Base-by-base conservation (phyloP, 352 stramenopile species). In the Phytophthora tubulina region DNA sequence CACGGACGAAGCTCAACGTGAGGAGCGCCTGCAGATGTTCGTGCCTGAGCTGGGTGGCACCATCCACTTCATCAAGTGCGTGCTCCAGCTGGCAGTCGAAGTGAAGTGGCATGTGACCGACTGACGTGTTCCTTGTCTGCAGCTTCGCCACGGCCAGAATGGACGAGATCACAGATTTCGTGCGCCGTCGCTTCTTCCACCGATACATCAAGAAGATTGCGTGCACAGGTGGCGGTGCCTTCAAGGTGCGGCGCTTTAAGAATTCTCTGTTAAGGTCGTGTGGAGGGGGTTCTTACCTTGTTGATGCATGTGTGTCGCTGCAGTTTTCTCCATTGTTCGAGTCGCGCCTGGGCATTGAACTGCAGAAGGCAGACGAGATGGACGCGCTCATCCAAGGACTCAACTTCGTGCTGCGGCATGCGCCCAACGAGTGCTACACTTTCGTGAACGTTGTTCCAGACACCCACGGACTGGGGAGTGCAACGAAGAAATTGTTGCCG, bases 321-420 rank as follows among this genome's bases (percentile, higher is more conserved):
- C 44, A 92, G 84, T 94, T 89, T 66, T 84, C 74, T 52, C 77
- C 71, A 9, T 73, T 93, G 48, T 98, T 98, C 84, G 81, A 97
- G 67, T 83, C 95, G 63, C 79, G 95, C 52, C 71, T 99, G 32
- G 96, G 94, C 10, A 98, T 99, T 52, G 79, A 89, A 63, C 90
- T 99, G 60, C 63, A 92, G 59, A 98, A 99, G 73, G 88, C 95
- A 63, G 97, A 99, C 76, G 97, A 99, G 78, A 91, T 99, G 79
- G 93, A 98, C 70, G 96, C 91, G 71, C 82, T 99, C 42, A 97
- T 99, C 64, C 83, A 89, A 35, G 97, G 97, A n/a, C 97, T 99
- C 73, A 95, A 98, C 81, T 99, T 99, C 72, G 90, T 98, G 14
- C 79, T 99, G 52, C 87, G 84, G 11, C 91, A 98, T 62, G 92